Base-by-base conservation (phyloP, 2,329 filamentous ascomycete genomes). In the Venturia aucupariae region DNA sequence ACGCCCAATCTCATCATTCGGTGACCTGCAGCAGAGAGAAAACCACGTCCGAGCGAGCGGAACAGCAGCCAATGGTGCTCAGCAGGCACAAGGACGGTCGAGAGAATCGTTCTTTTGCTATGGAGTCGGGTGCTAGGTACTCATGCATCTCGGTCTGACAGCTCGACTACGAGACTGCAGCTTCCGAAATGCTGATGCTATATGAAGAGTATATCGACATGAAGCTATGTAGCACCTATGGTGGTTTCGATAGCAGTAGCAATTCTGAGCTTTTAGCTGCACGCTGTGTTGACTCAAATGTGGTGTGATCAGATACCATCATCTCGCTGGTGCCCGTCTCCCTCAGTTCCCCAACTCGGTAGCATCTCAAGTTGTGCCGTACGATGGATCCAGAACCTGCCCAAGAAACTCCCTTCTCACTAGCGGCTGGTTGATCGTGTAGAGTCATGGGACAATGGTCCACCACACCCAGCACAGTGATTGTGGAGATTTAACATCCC, bases 101-200 rank as follows among this genome's bases (percentile, higher is more conserved):
- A 62, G 51, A 55, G 59, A 55, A 63, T 63, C 64, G 64, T 65
- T 78, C 76, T 79, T 87, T 84, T 88, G 86, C 87, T 89, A 90
- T 86, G 86, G 83, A 86, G 73, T 77, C 77, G 77, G 83, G 84
- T 85, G 84, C 86, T 89, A 89, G 84, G 83, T 84, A 84, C 82
- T 85, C 79, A 67, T 73, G 71, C 70, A 78, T 77, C 77, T 63
- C 60, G 61, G 61, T 65, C 69, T 68, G 66, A 66, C 68, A 68
- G 67, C 72, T 74, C 71, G 70, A 72, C 30, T 46, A 69, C 70
- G 72, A 71, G 74, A 38, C 59, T 41, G 41, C 59, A 60, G 35
- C 17, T 44, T 41, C 41, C 59, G 80, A 59, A 41, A 70, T 73
- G 76, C 72, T 78, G 74, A 73, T 80, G 83, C 80, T 84, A 83